phyloP scores from a whole-genome alignment of 352 stramenopile species.

The Globisporangium viniferum region DNA sequence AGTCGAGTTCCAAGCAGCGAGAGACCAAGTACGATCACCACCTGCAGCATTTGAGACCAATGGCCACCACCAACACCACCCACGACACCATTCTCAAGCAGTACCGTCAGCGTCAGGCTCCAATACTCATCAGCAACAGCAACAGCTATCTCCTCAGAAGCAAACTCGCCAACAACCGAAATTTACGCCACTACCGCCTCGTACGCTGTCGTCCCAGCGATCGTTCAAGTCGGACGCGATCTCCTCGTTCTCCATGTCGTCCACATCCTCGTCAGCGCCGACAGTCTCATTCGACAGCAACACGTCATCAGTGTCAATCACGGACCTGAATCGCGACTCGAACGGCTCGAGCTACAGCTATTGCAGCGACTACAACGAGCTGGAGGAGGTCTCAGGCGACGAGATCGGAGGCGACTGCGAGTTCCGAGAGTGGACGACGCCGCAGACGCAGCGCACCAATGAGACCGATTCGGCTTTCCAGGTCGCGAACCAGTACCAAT shows the following conservation, averaged over 20 bases:
- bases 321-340: slow-evolving; percentile 7
- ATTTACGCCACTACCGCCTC: neutral
- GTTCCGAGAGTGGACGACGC: slow-evolving; percentile 1
- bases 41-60: neutral
- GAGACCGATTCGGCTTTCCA: neutral
- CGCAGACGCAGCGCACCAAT: neutral
- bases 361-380: slow-evolving; percentile 6
- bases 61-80: neutral
- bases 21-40: neutral
- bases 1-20: neutral
- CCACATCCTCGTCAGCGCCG: neutral
- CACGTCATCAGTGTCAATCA: neutral
- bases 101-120: neutral
- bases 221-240: slow-evolving; percentile 1
- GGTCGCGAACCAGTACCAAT: neutral
- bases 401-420: slow-evolving; percentile 12
- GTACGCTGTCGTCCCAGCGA: neutral
- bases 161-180: neutral
- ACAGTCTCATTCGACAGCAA: slow-evolving; percentile 9
- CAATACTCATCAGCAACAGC: neutral
- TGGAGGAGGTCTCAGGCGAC: slow-evolving; percentile 15
- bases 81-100: slow-evolving; percentile 2
- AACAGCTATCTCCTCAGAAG: slow-evolving; percentile 7
- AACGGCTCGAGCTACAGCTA: slow-evolving; percentile 5
- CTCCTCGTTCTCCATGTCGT: slow-evolving; percentile 1